Evolutionary conservation across 257 asterid species (phyloP), one percentile per base, ranked within the genome.

Genomic region (Leptodermis oblonga): DNA sequence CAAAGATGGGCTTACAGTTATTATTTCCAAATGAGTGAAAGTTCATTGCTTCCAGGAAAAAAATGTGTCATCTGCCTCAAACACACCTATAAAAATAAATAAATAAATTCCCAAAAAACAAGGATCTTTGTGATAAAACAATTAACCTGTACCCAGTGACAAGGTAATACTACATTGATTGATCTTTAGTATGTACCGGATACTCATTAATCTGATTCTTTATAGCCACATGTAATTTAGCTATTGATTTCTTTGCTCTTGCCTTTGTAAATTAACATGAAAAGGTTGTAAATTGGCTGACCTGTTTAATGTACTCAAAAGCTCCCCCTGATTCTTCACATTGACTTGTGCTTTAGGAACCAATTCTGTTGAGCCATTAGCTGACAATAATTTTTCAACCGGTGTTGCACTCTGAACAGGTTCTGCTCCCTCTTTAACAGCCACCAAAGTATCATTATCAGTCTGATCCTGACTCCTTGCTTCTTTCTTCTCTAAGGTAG

Each of bases 261-360:
- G 26, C 20, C 14, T 18, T 20, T 33, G 56, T 26, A 41, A 34
- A 58, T 10, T n/a, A 31, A 65, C 59, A 54, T 43, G 55, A 42
- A 53, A 72, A 64, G 34, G 41, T 17, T n/a, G 66, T 39, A 67
- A 13, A 28, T 65, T 62, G 43, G 30, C 79, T 70, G 59, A 85
- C 97, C 91, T 85, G 79, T 65, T 73, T 52, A 77, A 56, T 43
- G 83, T 34, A 42, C 70, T 68, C 68, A 46, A 71, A 70, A 43
- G 71, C 74, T 54, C 75, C 36, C 69, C 75, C 75, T 77, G 82
- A 33, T 74, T 79, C 78, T 76, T 82, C 41, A 22, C 53, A 69
- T 42, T 51, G 30, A 78, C 70, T 55, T 70, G 45, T 63, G 61
- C 41, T 61, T 70, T 72, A 68, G 69, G 77, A 51, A 68, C 36